Conservation (phyloP, 108 stramenopile species). For the Poteriospumella lacustris region DNA sequence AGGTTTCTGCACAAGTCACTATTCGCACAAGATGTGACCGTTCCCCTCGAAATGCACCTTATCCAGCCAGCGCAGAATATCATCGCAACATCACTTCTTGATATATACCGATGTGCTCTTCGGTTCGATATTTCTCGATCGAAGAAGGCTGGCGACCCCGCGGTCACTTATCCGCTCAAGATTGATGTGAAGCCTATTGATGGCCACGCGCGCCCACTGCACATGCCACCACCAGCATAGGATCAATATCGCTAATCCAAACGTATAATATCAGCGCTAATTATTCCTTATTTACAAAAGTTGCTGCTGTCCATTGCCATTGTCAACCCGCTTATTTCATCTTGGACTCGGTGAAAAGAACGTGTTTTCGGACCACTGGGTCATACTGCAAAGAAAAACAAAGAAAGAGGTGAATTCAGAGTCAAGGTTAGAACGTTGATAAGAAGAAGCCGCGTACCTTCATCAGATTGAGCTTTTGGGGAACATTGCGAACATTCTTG, state of each 20-base stretch:
- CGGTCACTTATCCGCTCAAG: too few species aligned
- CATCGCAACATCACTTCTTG: background rate
- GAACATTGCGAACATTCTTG: background rate
- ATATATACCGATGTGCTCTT: background rate
- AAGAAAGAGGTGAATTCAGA: background rate
- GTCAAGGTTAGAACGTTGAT: background rate
- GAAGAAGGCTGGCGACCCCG: too few species aligned
- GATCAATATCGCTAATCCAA: background rate
- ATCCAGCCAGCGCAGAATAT: constrained; percentile 12
- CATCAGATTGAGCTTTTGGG: background rate
- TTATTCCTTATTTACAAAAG: too few species aligned
- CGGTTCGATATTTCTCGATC: too few species aligned
- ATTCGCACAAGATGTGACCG: background rate
- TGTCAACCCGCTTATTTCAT: constrained; percentile 27
- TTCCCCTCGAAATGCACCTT: background rate
- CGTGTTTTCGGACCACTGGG: constrained; percentile 15
- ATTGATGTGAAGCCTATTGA: background rate
- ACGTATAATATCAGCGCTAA: background rate
- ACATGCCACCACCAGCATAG: background rate
- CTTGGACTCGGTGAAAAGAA: constrained; percentile 20
- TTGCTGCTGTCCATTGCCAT: too few species aligned
- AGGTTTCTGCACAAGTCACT: background rate
- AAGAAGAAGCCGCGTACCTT: constrained; percentile 1
- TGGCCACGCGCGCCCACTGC: background rate
- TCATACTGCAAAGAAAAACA: constrained; percentile 22